Percentiles rank a stretch among this genome's conserved stretches.
phyloP scores from a whole-genome alignment of 1,284 basidiomycete species.

The Grifola frondosa region DNA sequence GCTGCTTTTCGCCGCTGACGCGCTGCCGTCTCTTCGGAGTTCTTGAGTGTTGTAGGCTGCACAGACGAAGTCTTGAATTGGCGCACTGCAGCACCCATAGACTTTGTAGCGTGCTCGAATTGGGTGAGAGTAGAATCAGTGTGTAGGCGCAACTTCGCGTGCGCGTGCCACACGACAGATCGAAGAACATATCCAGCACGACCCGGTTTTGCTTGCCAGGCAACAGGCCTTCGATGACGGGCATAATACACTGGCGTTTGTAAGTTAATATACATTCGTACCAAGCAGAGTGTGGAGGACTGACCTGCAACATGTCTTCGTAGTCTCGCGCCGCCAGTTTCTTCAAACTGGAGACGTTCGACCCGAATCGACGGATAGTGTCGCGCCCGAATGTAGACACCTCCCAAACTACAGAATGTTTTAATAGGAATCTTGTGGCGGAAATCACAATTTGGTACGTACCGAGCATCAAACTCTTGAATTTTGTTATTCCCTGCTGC shows the following conservation, averaged over 20 bases:
- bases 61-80: slow-evolving; percentile 11
- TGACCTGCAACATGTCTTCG: slow-evolving; percentile 31
- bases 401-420: too few species aligned
- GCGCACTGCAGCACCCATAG: slow-evolving; percentile 12
- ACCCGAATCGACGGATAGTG: slow-evolving; percentile 26
- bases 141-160: slow-evolving; percentile 36
- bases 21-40: slow-evolving; percentile 26
- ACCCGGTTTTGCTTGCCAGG: slow-evolving; percentile 3
- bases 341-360: slow-evolving; percentile 27
- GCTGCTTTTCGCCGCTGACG: too few species aligned
- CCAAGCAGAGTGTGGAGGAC: too few species aligned
- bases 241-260: slow-evolving; percentile 36
- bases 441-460: background rate
- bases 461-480: slow-evolving; percentile 18
- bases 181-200: slow-evolving; percentile 19
- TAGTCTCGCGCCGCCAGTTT: slow-evolving; percentile 29
- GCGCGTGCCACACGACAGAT: slow-evolving; percentile 29
- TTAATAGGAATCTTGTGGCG: slow-evolving; percentile 21
- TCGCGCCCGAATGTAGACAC: slow-evolving; percentile 28
- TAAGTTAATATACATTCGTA: too few species aligned
- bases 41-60: background rate
- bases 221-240: slow-evolving; percentile 32
- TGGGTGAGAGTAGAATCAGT: slow-evolving; percentile 24
- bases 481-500: slow-evolving; percentile 3
- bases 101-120: slow-evolving; percentile 21